Percentiles rank a stretch among this genome's conserved stretches.
Conservation (phyloP, 2,329 filamentous ascomycete genomes). For the Colletotrichum australisinense region DNA sequence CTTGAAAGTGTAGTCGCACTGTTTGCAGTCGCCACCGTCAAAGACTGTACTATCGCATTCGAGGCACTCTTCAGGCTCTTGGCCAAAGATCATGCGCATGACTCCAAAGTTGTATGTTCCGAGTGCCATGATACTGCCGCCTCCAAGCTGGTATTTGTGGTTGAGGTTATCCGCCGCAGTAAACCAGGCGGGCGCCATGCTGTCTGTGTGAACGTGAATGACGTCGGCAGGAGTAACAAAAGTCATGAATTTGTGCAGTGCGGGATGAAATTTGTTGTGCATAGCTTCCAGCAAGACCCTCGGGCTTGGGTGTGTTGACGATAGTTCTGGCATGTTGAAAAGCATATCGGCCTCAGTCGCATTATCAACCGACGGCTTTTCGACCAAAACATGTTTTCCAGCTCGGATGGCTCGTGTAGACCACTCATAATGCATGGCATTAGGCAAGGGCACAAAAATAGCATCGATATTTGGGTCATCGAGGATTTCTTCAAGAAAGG, state of each 20-base stretch:
- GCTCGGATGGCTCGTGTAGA: background rate
- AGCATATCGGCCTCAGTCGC: background rate
- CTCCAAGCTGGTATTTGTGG: background rate
- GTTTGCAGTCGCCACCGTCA: background rate
- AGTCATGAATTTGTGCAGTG: background rate
- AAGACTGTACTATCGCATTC: background rate
- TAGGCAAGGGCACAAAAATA: background rate
- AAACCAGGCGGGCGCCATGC: background rate
- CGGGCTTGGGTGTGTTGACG: background rate
- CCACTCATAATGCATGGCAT: background rate
- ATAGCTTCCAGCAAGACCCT: background rate
- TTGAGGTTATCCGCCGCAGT: background rate
- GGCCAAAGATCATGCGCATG: background rate
- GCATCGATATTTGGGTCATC: background rate
- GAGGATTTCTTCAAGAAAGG: background rate
- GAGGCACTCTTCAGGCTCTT: background rate
- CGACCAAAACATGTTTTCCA: background rate
- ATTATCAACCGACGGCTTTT: background rate
- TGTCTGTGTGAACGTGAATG: background rate
- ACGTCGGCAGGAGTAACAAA: background rate
- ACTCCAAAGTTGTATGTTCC: background rate
- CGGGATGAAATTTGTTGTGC: background rate
- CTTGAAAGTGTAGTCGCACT: background rate
- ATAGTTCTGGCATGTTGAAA: background rate
- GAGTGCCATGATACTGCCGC: background rate